phyloP scores from a whole-genome alignment of 1,139 yeast species.

The Kurtzmaniella natalensis region DNA sequence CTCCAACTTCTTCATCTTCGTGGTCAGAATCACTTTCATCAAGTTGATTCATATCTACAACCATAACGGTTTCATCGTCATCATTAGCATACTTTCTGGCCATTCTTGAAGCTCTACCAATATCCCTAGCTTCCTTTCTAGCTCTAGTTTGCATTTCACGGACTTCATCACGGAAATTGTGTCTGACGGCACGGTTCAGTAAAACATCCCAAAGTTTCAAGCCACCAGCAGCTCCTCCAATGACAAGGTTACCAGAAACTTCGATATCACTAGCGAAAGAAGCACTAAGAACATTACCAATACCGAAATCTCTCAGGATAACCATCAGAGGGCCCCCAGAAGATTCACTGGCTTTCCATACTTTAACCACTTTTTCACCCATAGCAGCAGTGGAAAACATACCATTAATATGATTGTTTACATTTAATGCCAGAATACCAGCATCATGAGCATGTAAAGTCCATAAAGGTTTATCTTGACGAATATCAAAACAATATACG shows the following conservation, averaged over 20 bases:
- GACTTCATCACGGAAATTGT: conserved; percentile 58
- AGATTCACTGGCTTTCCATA: conserved; percentile 62
- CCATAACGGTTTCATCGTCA: conserved; percentile 51
- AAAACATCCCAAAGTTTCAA: conserved; percentile 92
- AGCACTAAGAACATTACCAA: conserved; percentile 85
- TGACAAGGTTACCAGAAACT: conserved; percentile 75
- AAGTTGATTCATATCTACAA: conserved; percentile 56
- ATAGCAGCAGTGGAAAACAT: conserved; percentile 83
- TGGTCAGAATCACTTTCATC: conserved; percentile 55
- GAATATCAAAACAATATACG: conserved; percentile 83
- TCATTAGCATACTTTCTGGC: conserved; percentile 62
- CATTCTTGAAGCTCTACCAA: conserved; percentile 65
- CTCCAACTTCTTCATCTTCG: conserved; percentile 12
- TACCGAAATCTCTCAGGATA: conserved; percentile 86
- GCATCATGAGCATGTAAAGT: conserved; percentile 96
- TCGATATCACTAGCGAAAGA: conserved; percentile 86
- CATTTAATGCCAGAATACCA: conserved; percentile 79
- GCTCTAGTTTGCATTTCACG: conserved; percentile 52
- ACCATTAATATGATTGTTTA: conserved; percentile 66
- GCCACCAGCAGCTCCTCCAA: conserved; percentile 85
- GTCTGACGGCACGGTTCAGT: conserved; percentile 74
- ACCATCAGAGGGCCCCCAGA: conserved; percentile 87
- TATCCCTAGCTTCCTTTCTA: conserved; percentile 47
- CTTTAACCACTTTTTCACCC: conserved; percentile 82
- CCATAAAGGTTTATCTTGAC: conserved; percentile 79